Conservation (phyloP, 805 yeast species). For the Lachancea waltii region DNA sequence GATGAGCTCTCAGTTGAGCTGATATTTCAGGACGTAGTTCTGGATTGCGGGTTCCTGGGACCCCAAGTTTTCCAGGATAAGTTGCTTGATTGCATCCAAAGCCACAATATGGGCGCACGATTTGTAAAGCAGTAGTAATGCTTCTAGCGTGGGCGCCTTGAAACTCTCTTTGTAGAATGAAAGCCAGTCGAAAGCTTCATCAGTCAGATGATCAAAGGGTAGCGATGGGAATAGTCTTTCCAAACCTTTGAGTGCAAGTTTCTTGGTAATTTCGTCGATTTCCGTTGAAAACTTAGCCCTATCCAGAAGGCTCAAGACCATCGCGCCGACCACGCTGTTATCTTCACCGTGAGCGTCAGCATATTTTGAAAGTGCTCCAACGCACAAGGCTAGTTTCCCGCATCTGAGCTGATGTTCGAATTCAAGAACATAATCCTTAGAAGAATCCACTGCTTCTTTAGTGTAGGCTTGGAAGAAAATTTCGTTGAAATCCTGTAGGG, state of each 20-base stretch:
- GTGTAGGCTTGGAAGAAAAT: conserved; percentile 36
- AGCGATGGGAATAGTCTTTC: conserved; percentile 21
- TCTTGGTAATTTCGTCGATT: conserved; percentile 28
- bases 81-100: conserved; percentile 12
- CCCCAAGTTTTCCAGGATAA: conserved; percentile 17
- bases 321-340: conserved; percentile 22
- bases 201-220: conserved; percentile 18
- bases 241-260: conserved; percentile 26
- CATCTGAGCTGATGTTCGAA: conserved; percentile 25
- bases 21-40: conserved; percentile 23
- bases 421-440: conserved; percentile 24
- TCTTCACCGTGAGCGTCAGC: conserved; percentile 16
- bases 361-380: conserved; percentile 25
- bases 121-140: conserved; percentile 18
- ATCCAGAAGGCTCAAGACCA: conserved; percentile 22
- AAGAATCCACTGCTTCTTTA: conserved; percentile 41
- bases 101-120: background rate
- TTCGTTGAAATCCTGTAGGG: conserved; percentile 40
- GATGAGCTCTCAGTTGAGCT: conserved; percentile 10
- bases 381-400: conserved; percentile 29
- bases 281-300: conserved; percentile 15
- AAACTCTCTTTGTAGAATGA: conserved; percentile 16
- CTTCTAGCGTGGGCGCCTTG: conserved; percentile 10
- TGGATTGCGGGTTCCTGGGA: conserved; percentile 24
- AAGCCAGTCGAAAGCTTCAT: conserved; percentile 22